These are phyloP conservation scores for Entrophospora sp. DNA, from an alignment of 192 early-diverging fungal genomes.

Conservation along the genomic window DNA sequence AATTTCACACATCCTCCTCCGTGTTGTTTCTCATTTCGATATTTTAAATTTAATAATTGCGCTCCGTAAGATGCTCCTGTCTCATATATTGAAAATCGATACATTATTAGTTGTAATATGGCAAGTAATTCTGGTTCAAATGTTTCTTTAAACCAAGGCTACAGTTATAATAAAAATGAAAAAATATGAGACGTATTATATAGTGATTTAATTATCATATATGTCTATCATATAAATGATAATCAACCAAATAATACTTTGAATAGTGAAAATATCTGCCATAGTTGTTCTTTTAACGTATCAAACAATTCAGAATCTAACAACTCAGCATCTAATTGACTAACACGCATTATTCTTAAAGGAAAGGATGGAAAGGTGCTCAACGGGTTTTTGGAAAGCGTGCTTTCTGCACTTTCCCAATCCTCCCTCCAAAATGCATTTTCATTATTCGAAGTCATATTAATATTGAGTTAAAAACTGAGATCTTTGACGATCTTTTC, in stretches of 20 bases:
- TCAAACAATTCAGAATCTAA: slow-evolving; percentile 69
- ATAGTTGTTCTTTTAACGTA: slow-evolving; percentile 71
- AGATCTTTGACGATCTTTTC: too few species aligned
- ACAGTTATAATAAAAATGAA: background rate
- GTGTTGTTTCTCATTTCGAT: slow-evolving; percentile 59
- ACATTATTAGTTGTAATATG: slow-evolving; percentile 58
- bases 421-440: too few species aligned
- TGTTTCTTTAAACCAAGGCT: slow-evolving; percentile 49
- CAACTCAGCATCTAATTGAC: slow-evolving; percentile 77
- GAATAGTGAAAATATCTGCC: slow-evolving; percentile 60
- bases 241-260: too few species aligned
- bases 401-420: too few species aligned
- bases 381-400: too few species aligned
- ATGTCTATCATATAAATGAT: too few species aligned
- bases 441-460: too few species aligned
- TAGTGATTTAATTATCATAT: too few species aligned
- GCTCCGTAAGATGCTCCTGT: slow-evolving; percentile 72
- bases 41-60: slow-evolving; percentile 76
- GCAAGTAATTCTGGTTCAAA: slow-evolving; percentile 68
- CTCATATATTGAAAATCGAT: slow-evolving; percentile 65
- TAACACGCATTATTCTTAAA: slow-evolving; percentile 61
- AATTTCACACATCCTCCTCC: slow-evolving; percentile 46
- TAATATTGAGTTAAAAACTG: too few species aligned
- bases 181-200: too few species aligned
- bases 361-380: slow-evolving; percentile 41